phyloP scores from a whole-genome alignment of 768 basidiomycete genomes.

The Leucosporidium creatinivorum region DNA sequence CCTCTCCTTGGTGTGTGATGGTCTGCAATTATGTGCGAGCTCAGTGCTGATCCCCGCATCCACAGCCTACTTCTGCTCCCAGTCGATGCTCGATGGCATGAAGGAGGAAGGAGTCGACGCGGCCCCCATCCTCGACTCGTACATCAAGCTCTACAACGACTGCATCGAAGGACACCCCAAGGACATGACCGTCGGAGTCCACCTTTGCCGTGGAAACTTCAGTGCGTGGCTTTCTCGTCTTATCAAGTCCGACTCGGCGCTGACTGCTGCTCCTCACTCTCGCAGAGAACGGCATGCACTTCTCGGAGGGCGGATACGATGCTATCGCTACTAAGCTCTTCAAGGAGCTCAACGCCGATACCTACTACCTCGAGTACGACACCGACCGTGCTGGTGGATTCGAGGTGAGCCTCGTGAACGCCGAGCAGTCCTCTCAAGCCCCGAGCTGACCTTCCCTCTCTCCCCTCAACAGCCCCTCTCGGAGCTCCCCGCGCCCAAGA shows the following conservation, averaged over 20 bases:
- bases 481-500: slow-evolving; percentile 36
- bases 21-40: too few species aligned
- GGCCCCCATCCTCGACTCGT: slow-evolving; percentile 59
- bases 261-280: background rate
- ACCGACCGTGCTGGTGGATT: slow-evolving; percentile 38
- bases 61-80: slow-evolving; percentile 46
- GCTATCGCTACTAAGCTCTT: slow-evolving; percentile 39
- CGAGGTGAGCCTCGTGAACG: slow-evolving; percentile 13
- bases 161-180: slow-evolving; percentile 32
- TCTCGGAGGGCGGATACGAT: slow-evolving; percentile 38
- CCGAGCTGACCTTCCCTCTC: background rate
- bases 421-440: too few species aligned
- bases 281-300: slow-evolving; percentile 31
- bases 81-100: slow-evolving; percentile 54
- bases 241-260: background rate
- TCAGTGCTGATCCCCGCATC: background rate
- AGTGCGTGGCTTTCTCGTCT: background rate
- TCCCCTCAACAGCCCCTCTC: slow-evolving; percentile 30
- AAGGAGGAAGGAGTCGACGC: slow-evolving; percentile 55
- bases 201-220: slow-evolving; percentile 38
- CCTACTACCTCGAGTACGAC: slow-evolving; percentile 39
- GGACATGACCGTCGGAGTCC: slow-evolving; percentile 39
- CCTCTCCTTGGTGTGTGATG: slow-evolving; percentile 44
- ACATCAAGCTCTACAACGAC: slow-evolving; percentile 53
- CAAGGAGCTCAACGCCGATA: slow-evolving; percentile 35